Evolutionary conservation across 768 basidiomycete species (phyloP), one percentile per base, ranked within the genome.

Genomic region (Russula virescens): DNA sequence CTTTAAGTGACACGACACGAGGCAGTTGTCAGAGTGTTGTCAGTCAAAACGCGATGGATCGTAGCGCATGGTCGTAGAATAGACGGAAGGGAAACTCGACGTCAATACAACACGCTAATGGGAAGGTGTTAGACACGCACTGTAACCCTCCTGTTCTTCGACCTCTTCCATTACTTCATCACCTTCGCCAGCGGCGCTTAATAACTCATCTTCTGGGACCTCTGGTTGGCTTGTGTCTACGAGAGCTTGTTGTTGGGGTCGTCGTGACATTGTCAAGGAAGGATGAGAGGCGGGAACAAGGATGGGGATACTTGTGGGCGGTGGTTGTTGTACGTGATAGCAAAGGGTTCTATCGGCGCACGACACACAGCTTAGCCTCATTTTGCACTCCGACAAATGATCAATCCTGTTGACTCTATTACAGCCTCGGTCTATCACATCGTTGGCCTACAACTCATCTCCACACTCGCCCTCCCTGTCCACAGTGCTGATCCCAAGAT

Each of bases 161-260:
- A 72, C 76, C 63, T 82, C 80, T 70, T 91, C 88, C 90, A 92
- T 92, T 58, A 85, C 78, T 71, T 91, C 88, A 75, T 91, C 89
- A 46, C 80, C 87, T 66, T 81, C 81, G 5, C 80, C 84, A 58
- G 76, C 75, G 35, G 76, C 87, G 58, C 83, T 86, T 34, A 84
- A 69, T 26, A 70, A 75, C 54, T 87, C 89, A 60, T 90, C 88
- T 64, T 85, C 84, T 60, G 83, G 83, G 50, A 83, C 74, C 53
- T 79, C 78, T 42, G 72, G 79, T 68, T 80, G 84, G 58, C 76
- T 76, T 68, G 81, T 75, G 58, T 83, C 81, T 68, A 70, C 66
- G 64, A 47, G 25, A 45, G 75, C 68, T 59, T 69, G 57, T 40
- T 60, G 60, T 63, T 68, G 66, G 42, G 70, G 68, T 55, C 75